Percentiles rank a stretch among this genome's conserved stretches.
phyloP scores from a whole-genome alignment of 257 asterid species.

The Osmanthus fragrans region DNA sequence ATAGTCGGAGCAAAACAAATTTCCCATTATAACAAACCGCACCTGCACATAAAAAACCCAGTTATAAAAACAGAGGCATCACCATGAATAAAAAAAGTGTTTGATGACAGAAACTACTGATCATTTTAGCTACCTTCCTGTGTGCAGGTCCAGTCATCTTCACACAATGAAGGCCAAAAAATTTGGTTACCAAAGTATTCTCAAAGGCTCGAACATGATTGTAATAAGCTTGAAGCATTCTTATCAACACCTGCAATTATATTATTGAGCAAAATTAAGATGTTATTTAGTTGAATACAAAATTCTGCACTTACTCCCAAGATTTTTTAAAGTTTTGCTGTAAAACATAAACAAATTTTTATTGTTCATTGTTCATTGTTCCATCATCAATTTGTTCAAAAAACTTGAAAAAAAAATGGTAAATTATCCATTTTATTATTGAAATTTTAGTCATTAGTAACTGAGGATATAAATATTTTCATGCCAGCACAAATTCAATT shows the following conservation, averaged over 20 bases:
- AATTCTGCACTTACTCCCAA: neutral
- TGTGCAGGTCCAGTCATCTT: conserved; percentile 45
- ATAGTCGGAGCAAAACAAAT: conserved; percentile 23
- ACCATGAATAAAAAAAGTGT: neutral
- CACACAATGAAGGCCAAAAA: conserved; percentile 48
- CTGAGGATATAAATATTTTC: too few species aligned
- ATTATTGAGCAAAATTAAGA: neutral
- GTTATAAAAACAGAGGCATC: conserved; percentile 8
- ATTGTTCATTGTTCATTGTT: too few species aligned
- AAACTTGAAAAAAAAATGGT: neutral
- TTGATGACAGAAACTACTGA: neutral
- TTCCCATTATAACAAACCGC: conserved; percentile 33
- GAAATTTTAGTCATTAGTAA: neutral
- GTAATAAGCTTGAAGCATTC: conserved; percentile 49
- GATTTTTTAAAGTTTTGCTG: neutral
- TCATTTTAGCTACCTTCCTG: conserved; percentile 19
- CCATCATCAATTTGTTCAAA: neutral
- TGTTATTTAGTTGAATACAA: neutral
- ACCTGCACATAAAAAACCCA: conserved; percentile 17
- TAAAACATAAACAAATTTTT: too few species aligned
- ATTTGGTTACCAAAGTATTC: conserved; percentile 43
- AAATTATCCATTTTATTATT: too few species aligned
- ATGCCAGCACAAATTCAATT: neutral
- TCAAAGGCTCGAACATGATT: conserved; percentile 45
- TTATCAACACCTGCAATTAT: conserved; percentile 35